A percentile compares a stretch with the other conserved stretches of the same genome.
phyloP scores from a whole-genome alignment of 1,284 basidiomycete species.

The Heterobasidion occidentale region DNA sequence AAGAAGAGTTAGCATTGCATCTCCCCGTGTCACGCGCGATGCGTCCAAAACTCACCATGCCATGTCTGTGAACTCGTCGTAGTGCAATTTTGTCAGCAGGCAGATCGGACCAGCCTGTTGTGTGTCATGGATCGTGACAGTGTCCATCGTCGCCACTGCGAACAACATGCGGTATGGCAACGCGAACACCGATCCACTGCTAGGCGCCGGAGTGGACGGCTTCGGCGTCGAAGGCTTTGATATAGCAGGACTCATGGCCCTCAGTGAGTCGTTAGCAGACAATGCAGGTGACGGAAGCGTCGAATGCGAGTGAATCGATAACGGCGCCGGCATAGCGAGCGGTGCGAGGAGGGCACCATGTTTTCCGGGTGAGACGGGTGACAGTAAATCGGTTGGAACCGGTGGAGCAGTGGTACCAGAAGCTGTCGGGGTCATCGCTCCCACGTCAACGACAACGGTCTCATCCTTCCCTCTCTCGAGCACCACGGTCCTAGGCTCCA shows the following conservation, averaged over 20 bases:
- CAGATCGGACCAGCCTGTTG: slow-evolving; percentile 93
- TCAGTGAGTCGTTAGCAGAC: slow-evolving; percentile 45
- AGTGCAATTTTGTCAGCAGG: slow-evolving; percentile 92
- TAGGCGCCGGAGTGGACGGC: slow-evolving; percentile 37
- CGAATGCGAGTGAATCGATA: not conserved
- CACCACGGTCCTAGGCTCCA: slow-evolving; percentile 43
- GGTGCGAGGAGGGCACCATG: slow-evolving; percentile 8
- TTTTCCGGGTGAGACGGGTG: slow-evolving; percentile 13
- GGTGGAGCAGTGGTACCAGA: slow-evolving; percentile 6
- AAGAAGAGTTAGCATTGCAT: not conserved
- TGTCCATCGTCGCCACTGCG: slow-evolving; percentile 96
- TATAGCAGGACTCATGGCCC: slow-evolving; percentile 46
- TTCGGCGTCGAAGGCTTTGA: slow-evolving; percentile 55
- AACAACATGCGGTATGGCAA: slow-evolving; percentile 93
- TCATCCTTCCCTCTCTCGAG: slow-evolving; percentile 71
- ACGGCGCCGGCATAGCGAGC: slow-evolving; percentile 22
- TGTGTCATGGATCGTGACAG: slow-evolving; percentile 93
- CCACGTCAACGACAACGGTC: slow-evolving; percentile 52
- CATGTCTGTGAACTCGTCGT: slow-evolving; percentile 96
- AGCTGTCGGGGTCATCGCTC: slow-evolving; percentile 14
- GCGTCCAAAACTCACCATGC: slow-evolving; percentile 64
- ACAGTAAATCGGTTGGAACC: slow-evolving; percentile 4
- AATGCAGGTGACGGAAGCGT: slow-evolving; percentile 47
- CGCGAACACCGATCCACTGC: slow-evolving; percentile 67
- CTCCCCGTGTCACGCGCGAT: slow-evolving; percentile 4